Conservation (phyloP, 495 filamentous ascomycete species). For the Xylaria flabelliformis region DNA sequence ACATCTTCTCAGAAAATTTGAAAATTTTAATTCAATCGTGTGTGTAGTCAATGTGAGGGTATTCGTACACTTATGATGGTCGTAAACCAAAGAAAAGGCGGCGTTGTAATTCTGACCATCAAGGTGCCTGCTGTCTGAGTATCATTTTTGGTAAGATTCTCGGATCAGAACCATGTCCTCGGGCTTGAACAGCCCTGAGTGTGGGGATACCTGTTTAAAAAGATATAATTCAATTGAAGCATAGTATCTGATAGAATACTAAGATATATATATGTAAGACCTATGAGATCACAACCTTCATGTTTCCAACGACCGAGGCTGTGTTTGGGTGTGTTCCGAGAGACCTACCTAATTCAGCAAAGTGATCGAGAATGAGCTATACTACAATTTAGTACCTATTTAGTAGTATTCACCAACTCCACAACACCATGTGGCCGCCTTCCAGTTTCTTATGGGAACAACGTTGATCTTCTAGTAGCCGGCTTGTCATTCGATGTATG, state of each 20-base stretch:
- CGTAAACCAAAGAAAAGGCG: background rate
- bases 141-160: background rate
- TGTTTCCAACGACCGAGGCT: background rate
- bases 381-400: too few relatives aligned
- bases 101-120: slow-evolving; percentile 20
- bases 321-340: background rate
- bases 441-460: background rate
- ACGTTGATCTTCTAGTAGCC: background rate
- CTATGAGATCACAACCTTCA: background rate
- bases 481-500: background rate
- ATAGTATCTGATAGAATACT: background rate
- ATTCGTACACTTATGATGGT: background rate
- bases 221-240: background rate
- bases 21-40: background rate
- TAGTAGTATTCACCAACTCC: too few relatives aligned
- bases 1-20: background rate
- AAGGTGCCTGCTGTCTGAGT: background rate
- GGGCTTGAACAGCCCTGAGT: background rate
- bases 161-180: background rate
- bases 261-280: too few relatives aligned
- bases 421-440: background rate
- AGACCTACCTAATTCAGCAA: background rate
- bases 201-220: background rate
- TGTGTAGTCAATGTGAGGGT: background rate
- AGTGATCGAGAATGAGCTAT: background rate